These are phyloP conservation scores for Phytopythium aichiense DNA, from an alignment of 352 stramenopile genomes.

Conservation along the genomic window DNA sequence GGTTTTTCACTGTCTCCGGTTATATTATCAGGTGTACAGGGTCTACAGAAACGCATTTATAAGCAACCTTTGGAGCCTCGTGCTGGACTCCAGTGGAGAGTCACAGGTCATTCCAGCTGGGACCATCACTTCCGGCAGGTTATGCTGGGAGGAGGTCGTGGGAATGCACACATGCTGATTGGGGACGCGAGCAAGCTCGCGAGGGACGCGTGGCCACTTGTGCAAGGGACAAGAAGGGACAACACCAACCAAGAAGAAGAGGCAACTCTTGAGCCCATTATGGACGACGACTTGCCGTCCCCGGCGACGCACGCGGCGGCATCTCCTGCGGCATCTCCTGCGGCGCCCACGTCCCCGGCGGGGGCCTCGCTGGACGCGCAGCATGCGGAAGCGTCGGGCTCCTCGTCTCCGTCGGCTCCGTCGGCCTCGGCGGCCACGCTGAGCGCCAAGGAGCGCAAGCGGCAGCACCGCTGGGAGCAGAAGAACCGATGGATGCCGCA, in stretches of 20 bases:
- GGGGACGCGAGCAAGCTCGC: background rate
- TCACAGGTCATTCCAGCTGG: no score
- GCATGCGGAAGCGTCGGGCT: background rate
- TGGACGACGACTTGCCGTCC: background rate
- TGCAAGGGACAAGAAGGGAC: conserved; percentile 3
- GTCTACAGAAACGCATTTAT: no score
- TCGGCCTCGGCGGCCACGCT: background rate
- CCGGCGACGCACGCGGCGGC: background rate
- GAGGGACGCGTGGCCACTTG: conserved; percentile 1
- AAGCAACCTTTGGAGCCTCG: no score
- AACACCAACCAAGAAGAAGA: background rate
- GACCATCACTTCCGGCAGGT: no score
- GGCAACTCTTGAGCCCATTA: background rate
- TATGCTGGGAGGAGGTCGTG: no score
- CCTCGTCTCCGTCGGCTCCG: background rate
- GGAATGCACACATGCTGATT: no score
- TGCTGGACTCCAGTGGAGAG: no score
- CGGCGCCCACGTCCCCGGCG: background rate
- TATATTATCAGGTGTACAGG: no score
- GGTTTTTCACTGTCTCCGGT: no score
- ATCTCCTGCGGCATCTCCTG: background rate
- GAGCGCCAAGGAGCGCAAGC: conserved; percentile 43
- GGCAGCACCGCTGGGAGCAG: conserved; percentile 53
- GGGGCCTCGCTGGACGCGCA: no score
- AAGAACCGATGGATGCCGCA: conserved; percentile 64